Evolutionary conservation across 2,329 filamentous ascomycete genomes (phyloP).

Genomic region (Penicillium sp.): DNA sequence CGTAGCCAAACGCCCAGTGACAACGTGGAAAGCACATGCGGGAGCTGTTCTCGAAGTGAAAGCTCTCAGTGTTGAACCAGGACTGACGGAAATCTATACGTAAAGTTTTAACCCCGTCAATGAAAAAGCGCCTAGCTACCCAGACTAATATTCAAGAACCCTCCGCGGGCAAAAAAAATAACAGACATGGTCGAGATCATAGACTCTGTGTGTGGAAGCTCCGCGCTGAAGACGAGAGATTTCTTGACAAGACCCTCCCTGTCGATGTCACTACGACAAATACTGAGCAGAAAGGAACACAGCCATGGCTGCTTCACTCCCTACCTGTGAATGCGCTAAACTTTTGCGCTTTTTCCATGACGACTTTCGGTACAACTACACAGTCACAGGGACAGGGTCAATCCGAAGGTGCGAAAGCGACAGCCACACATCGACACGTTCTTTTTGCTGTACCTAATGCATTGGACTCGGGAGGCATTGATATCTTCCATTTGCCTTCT

Average conservation of each 20-base stretch:
- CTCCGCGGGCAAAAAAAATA: background rate
- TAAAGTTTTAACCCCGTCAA: slow-evolving; percentile 41
- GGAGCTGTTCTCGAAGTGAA: slow-evolving; percentile 69
- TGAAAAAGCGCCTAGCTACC: no score
- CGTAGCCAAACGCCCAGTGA: slow-evolving; percentile 69
- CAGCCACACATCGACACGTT: slow-evolving; percentile 35
- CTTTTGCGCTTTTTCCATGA: slow-evolving; percentile 62
- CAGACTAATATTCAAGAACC: slow-evolving; percentile 7
- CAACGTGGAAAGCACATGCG: slow-evolving; percentile 81
- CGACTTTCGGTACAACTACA: slow-evolving; percentile 18
- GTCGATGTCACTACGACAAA: slow-evolving; percentile 52
- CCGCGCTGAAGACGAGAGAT: slow-evolving; percentile 51
- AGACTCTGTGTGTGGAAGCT: slow-evolving; percentile 81
- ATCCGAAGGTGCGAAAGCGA: background rate
- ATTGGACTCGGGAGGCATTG: slow-evolving; percentile 66
- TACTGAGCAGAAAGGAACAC: slow-evolving; percentile 43
- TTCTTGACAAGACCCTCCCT: slow-evolving; percentile 62
- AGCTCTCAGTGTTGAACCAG: slow-evolving; percentile 48
- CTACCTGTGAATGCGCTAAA: slow-evolving; percentile 89
- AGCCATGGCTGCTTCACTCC: slow-evolving; percentile 78
- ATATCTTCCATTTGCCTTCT: slow-evolving; percentile 76
- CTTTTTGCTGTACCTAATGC: slow-evolving; percentile 78
- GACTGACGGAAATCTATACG: slow-evolving; percentile 69
- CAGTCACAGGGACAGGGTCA: slow-evolving; percentile 2
- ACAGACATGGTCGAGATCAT: slow-evolving; percentile 84